These are phyloP conservation scores for Neofusicoccum ribis DNA, from an alignment of 2,329 filamentous ascomycete species.

Conservation along the genomic window DNA sequence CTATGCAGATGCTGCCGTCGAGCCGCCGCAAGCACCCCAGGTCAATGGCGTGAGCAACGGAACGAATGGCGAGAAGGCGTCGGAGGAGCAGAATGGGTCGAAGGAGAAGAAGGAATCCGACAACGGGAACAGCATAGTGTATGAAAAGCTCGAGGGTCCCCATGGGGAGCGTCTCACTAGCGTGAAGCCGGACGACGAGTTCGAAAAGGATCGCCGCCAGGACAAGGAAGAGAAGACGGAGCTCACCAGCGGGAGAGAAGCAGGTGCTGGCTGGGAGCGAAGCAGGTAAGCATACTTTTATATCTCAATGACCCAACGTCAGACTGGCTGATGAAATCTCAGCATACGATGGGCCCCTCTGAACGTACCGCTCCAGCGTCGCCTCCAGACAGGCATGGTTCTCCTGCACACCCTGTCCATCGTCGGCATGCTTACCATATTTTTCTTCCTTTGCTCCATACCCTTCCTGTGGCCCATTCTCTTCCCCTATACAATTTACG, in stretches of 20 bases:
- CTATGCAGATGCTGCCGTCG: conserved; percentile 38
- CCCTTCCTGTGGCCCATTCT: conserved; percentile 86
- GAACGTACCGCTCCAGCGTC: conserved; percentile 58
- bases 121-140: conserved; percentile 35
- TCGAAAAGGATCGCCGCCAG: conserved; percentile 36
- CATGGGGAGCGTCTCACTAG: conserved; percentile 49
- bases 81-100: conserved; percentile 20
- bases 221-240: conserved; percentile 39
- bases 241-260: conserved; percentile 53
- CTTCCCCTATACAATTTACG: conserved; percentile 77
- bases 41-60: conserved; percentile 6
- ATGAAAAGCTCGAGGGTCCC: conserved; percentile 46
- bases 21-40: conserved; percentile 7
- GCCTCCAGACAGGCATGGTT: conserved; percentile 52
- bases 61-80: neutral
- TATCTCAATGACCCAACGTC: neutral
- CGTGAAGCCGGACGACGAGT: conserved; percentile 42
- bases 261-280: conserved; percentile 55
- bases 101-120: conserved; percentile 13
- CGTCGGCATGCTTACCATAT: conserved; percentile 63
- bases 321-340: neutral
- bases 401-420: conserved; percentile 53
- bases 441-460: conserved; percentile 89
- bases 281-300: conserved; percentile 42
- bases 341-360: conserved; percentile 87